Evolutionary conservation across 192 early-diverging fungal species (phyloP).

Genomic region (Coemansia sp.): DNA sequence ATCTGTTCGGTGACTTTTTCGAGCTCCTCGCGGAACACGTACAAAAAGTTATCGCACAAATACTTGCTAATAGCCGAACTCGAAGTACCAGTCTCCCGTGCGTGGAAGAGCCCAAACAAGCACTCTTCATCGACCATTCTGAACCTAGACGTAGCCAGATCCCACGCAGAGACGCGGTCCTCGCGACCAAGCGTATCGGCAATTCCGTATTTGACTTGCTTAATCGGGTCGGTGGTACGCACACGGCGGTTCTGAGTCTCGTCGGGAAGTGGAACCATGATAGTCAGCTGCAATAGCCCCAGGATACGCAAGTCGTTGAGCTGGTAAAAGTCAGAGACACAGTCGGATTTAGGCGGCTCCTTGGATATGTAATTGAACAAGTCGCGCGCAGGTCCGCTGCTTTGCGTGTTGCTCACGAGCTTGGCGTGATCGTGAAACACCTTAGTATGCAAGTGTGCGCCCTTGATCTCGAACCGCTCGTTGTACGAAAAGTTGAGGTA

Average conservation of each 20-base stretch:
- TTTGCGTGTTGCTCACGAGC: conserved; percentile 39
- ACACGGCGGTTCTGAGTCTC: conserved; percentile 80
- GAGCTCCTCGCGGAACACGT: conserved; percentile 73
- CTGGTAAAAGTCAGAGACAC: conserved; percentile 71
- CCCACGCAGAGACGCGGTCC: conserved; percentile 79
- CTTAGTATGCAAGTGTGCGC: conserved; percentile 58
- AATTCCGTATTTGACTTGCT: conserved; percentile 84
- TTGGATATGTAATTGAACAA: conserved; percentile 54
- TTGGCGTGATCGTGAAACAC: conserved; percentile 55
- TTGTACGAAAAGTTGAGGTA: conserved; percentile 92
- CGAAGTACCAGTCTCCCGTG: conserved; percentile 57
- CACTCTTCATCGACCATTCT: conserved; percentile 85
- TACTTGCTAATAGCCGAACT: conserved; percentile 63
- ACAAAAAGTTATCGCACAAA: conserved; percentile 71
- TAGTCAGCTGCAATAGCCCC: conserved; percentile 91
- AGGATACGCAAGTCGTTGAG: conserved; percentile 77
- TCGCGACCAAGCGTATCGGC: conserved; percentile 76
- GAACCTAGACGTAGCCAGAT: conserved; percentile 83
- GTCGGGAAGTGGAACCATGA: conserved; percentile 78
- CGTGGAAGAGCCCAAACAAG: conserved; percentile 88
- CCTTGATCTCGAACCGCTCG: conserved; percentile 85
- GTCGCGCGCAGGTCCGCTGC: conserved; percentile 37
- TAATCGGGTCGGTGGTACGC: conserved; percentile 82
- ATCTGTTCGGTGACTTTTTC: conserved; percentile 63
- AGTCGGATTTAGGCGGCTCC: conserved; percentile 63